Evolutionary conservation across 2,329 filamentous ascomycete species (phyloP).

Genomic region (Leptographium wingfieldii): DNA sequence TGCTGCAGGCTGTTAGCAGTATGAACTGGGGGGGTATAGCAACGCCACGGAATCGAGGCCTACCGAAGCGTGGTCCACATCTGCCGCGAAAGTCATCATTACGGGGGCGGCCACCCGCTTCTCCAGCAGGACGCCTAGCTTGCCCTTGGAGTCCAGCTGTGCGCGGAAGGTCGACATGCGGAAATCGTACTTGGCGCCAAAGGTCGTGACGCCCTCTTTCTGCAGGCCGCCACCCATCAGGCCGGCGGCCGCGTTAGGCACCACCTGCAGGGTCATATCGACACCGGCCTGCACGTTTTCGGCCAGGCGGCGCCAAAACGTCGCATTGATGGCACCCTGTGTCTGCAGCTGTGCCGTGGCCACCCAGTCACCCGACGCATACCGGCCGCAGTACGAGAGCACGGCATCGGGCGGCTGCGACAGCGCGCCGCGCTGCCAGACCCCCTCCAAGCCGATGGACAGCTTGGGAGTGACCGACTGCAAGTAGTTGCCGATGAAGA

Average conservation of each 20-base stretch:
- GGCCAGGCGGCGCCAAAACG: conserved; percentile 86
- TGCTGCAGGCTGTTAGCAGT: conserved; percentile 45
- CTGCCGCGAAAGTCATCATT: conserved; percentile 86
- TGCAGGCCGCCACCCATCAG: conserved; percentile 66
- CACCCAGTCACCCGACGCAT: conserved; percentile 88
- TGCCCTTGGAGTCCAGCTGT: conserved; percentile 90
- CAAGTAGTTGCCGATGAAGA: conserved; percentile 90
- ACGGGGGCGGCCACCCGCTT: conserved; percentile 92
- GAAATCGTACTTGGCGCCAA: conserved; percentile 98
- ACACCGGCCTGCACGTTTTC: conserved; percentile 95
- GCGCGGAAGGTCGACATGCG: conserved; percentile 88
- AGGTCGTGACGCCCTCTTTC: conserved; percentile 80
- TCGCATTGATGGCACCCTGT: conserved; percentile 76
- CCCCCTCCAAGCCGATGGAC: conserved; percentile 77
- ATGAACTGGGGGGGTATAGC: not conserved
- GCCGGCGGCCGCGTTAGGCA: conserved; percentile 37
- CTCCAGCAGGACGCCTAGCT: conserved; percentile 83
- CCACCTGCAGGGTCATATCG: conserved; percentile 81
- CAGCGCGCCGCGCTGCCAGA: conserved; percentile 82
- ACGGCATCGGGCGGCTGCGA: conserved; percentile 82
- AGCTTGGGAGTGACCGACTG: conserved; percentile 83
- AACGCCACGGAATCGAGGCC: conserved; percentile 25
- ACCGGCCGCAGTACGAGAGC: conserved; percentile 80
- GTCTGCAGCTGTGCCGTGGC: conserved; percentile 82
- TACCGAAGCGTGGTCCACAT: conserved; percentile 93